A percentile compares a stretch with the other conserved stretches of the same genome.
phyloP scores from a whole-genome alignment of 192 early-diverging fungal genomes.

The Thamnidium elegans region DNA sequence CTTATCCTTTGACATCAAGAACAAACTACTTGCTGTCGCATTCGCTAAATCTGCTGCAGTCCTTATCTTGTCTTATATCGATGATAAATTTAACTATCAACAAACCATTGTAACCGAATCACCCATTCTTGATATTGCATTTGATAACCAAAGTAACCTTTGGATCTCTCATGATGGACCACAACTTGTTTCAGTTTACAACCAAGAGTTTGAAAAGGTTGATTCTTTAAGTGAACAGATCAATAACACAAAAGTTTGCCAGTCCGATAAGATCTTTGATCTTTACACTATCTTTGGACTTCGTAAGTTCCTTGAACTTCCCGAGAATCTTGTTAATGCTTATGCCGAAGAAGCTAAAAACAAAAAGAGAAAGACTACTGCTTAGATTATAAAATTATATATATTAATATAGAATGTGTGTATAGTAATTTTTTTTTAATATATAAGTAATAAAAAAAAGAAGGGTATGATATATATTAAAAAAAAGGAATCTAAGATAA shows the following conservation, averaged over 20 bases:
- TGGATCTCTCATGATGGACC: slow-evolving; percentile 19
- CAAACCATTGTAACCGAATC: slow-evolving; percentile 6
- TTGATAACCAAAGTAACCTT: slow-evolving; percentile 16
- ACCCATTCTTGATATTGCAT: slow-evolving; percentile 18
- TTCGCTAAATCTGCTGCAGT: slow-evolving; percentile 28
- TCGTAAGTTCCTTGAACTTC: slow-evolving; percentile 22
- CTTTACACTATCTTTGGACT: slow-evolving; percentile 20
- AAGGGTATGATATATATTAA: not conserved
- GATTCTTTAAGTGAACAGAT: not conserved
- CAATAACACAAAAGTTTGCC: not conserved
- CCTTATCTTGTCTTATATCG: slow-evolving; percentile 22
- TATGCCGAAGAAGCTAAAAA: slow-evolving; percentile 2
- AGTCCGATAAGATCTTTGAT: slow-evolving; percentile 59
- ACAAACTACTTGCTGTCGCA: slow-evolving; percentile 15
- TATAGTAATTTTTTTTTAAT: not conserved
- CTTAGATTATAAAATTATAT: not conserved
- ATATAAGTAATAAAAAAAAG: not conserved
- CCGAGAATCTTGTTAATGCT: slow-evolving; percentile 15
- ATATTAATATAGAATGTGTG: not conserved
- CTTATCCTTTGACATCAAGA: slow-evolving; percentile 8
- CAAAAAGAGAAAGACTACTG: slow-evolving; percentile 12
- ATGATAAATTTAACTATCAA: slow-evolving; percentile 1
- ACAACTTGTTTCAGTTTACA: slow-evolving; percentile 13
- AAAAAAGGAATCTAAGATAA: not conserved
- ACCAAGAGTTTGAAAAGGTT: slow-evolving; percentile 9